Conservation (phyloP, 73 alveolate genomes). For the Paramecium biaurelia region DNA sequence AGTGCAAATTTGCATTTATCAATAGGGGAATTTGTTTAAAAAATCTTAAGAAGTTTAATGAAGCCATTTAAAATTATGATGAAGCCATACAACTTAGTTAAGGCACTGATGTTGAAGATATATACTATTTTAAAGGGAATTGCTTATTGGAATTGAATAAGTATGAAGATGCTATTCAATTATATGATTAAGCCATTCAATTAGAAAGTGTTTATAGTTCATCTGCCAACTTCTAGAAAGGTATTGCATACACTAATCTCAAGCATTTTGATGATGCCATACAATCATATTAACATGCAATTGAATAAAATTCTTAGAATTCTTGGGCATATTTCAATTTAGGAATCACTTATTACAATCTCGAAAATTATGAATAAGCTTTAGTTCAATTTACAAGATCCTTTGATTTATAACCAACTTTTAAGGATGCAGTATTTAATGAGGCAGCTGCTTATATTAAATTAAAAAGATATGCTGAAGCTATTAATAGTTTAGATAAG, state of each 20-base stretch:
- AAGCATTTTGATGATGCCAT: conserved; percentile 54
- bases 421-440: conserved; percentile 42
- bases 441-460: conserved; percentile 50
- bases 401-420: background rate
- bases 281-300: conserved; percentile 31
- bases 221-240: conserved; percentile 21
- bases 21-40: conserved; percentile 39
- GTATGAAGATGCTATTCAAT: conserved; percentile 32
- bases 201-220: conserved; percentile 34
- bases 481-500: background rate
- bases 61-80: conserved; percentile 33
- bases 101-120: conserved; percentile 49
- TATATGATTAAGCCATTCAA: conserved; percentile 31
- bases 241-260: conserved; percentile 43
- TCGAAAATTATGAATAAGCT: conserved; percentile 35
- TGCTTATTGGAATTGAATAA: conserved; percentile 20
- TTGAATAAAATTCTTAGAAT: conserved; percentile 25
- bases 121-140: conserved; percentile 42
- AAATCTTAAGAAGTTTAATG: conserved; percentile 31
- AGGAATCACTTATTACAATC: conserved; percentile 42
- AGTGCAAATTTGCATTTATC: conserved; percentile 43
- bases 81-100: conserved; percentile 5
- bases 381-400: background rate
- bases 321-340: conserved; percentile 55
- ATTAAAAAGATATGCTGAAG: conserved; percentile 19